Percentiles rank a stretch among this genome's conserved stretches.
Evolutionary conservation across 2,329 filamentous ascomycete species (phyloP).

Genomic region (Botrytis squamosa): DNA sequence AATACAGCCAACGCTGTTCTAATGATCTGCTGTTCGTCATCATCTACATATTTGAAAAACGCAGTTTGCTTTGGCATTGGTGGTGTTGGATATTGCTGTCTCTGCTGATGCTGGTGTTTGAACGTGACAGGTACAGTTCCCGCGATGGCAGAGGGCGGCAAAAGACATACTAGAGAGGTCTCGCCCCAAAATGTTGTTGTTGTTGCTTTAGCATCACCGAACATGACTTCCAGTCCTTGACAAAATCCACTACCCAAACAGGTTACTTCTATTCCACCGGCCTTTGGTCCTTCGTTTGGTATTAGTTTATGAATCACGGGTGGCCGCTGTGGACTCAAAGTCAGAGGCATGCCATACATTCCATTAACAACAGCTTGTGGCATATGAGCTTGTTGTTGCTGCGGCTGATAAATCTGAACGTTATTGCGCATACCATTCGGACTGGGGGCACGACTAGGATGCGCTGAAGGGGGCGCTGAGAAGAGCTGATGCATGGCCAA

Average conservation of each 20-base stretch:
- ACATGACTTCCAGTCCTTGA: slow-evolving; percentile 78
- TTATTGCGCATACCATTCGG: slow-evolving; percentile 56
- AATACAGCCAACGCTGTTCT: slow-evolving; percentile 65
- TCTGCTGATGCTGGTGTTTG: slow-evolving; percentile 49
- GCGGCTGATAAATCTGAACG: slow-evolving; percentile 45
- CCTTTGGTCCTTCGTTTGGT: slow-evolving; percentile 76
- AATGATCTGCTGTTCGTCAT: slow-evolving; percentile 67
- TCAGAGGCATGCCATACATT: slow-evolving; percentile 52
- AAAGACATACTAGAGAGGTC: slow-evolving; percentile 60
- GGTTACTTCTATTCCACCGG: slow-evolving; percentile 84
- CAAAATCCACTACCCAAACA: slow-evolving; percentile 79
- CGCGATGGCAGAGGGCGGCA: slow-evolving; percentile 57
- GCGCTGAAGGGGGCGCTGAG: slow-evolving; percentile 69
- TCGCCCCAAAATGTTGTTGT: slow-evolving; percentile 64
- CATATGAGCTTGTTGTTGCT: slow-evolving; percentile 45
- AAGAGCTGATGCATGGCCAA: slow-evolving; percentile 63
- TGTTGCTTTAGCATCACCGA: slow-evolving; percentile 66
- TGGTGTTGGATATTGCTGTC: slow-evolving; percentile 44
- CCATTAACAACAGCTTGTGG: slow-evolving; percentile 49
- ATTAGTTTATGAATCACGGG: slow-evolving; percentile 79
- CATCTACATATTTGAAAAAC: slow-evolving; percentile 72
- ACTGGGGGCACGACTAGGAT: slow-evolving; percentile 75
- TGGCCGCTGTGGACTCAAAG: slow-evolving; percentile 51
- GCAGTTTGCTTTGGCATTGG: slow-evolving; percentile 50
- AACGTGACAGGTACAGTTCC: slow-evolving; percentile 61